A percentile compares a stretch with the other conserved stretches of the same genome.
These are phyloP conservation scores for Fusarium fracticaudum DNA, from an alignment of 2,329 filamentous ascomycete species.

Conservation along the genomic window DNA sequence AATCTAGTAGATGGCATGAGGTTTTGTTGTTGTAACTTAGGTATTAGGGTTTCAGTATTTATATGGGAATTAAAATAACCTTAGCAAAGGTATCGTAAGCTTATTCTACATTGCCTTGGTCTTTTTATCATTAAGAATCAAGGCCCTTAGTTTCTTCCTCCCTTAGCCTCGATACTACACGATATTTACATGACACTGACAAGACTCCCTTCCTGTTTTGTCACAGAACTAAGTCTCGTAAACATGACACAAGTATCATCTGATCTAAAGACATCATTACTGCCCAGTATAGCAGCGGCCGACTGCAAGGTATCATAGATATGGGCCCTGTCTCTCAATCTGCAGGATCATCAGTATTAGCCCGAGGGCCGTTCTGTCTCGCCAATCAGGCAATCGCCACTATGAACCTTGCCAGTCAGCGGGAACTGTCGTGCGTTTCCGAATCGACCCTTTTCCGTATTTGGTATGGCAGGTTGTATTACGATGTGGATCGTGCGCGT, in stretches of 20 bases:
- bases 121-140: neutral
- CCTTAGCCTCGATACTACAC: neutral
- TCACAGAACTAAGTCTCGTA: accelerated
- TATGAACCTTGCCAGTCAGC: neutral
- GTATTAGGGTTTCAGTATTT: neutral
- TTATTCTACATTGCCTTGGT: neutral
- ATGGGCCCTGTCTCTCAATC: neutral
- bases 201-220: neutral
- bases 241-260: neutral
- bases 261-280: no score
- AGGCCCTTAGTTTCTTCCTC: neutral
- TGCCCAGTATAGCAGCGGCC: neutral
- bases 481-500: neutral
- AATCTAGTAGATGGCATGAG: no score
- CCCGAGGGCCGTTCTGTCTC: neutral
- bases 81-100: no score
- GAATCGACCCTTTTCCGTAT: neutral
- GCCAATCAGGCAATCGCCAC: neutral
- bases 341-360: neutral
- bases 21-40: neutral
- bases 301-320: neutral
- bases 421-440: neutral
- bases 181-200: neutral
- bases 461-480: neutral
- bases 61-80: no score